Base-by-base conservation (phyloP, 345 rosid species). In the Erucastrum elatum region DNA sequence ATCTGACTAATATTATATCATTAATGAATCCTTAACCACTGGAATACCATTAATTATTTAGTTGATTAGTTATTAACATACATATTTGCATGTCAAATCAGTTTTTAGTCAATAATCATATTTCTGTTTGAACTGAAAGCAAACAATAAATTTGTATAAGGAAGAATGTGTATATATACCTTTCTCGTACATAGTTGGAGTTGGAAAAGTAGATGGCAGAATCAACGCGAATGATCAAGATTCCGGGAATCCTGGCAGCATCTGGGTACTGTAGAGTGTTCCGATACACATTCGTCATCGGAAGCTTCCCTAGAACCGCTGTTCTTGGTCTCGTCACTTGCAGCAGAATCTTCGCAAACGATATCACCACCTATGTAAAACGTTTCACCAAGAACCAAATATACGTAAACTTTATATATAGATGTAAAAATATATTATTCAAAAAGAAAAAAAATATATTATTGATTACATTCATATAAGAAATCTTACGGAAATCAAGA, bases 281-380 rank as follows among this genome's bases (percentile, higher is more conserved):
- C 37, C 98, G 80, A 68, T 87, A 93, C 69, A 90, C 90, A 33
- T 72, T 79, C 2, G 98, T 88, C 68, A 87, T 69, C 0, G 91
- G 95, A 13, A 93, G 30, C 81, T 89, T 91, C 6, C 96, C 98
- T 0, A 94, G 86, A 75, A 91, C 72, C 5, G 92, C 85, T 0
- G 93, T 92, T 53, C 94, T 76, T 13, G 94, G 96, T 80, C 98
- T 84, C 1, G 98, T 94, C 15, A 94, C 93, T 89, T 94, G 97
- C 66, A 94, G 10, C 1, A 94, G 88, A 65, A 94, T 89, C 79
- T 90, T 94, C 1, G 91, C 93, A 64, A 91, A 88, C 1, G 96
- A 91, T 80, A 91, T 91, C 4, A 85, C 83, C 13, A 93, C 94
- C 97, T 92, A 76, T 3, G 5, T 9, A 25, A 29, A 44, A 8